Base-by-base conservation (phyloP, 257 asterid species). In the Solanum pimpinellifolium region DNA sequence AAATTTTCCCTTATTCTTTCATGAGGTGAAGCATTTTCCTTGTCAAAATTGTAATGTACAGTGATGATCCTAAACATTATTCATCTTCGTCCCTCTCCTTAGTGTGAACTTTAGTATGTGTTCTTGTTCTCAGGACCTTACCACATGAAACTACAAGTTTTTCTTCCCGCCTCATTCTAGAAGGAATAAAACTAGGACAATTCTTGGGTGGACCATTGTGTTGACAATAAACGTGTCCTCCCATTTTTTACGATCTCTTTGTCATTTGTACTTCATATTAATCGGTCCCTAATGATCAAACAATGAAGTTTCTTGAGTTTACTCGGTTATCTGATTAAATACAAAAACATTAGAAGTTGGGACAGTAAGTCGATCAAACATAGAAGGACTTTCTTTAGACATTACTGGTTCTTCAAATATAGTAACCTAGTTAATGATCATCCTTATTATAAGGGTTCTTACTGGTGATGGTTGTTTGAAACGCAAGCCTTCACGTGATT, bases 201-300 rank as follows among this genome's bases (percentile, higher is more conserved):
- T 68, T 27, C 21, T 68, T 7, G 2, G 11, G 21, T 12, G 4
- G 1, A 27, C 33, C 16, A 1, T 27, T 5, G 11, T 27, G 5
- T 68, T 27, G 9, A 27, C 2, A 12, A n/a, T 65, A 4, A 65
- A 11, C 4, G 0, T 0, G 1, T 5, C 1, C 2, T 25, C 4
- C 9, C 1, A 2, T 2, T 4, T 65, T 65, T 9, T 12, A 65
- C 15, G 5, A 12, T 65, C 14, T 12, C 9, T 4, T 65, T 65
- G 1, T 33, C 1, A 0, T 6, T n/a, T n/a, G 18, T 2, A 5
- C 25, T 25, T 5, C 2, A 7, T 65, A 18, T n/a, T 65, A 0
- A 25, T 2, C 5, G 18, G 33, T 5, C 18, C 9, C 2, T 2
- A 65, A n/a, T 0, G 4, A 65, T 65, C 35, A 12, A 65, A 11